Evolutionary conservation across 2,329 filamentous ascomycete species (phyloP).

Genomic region (Acarospora socialis): DNA sequence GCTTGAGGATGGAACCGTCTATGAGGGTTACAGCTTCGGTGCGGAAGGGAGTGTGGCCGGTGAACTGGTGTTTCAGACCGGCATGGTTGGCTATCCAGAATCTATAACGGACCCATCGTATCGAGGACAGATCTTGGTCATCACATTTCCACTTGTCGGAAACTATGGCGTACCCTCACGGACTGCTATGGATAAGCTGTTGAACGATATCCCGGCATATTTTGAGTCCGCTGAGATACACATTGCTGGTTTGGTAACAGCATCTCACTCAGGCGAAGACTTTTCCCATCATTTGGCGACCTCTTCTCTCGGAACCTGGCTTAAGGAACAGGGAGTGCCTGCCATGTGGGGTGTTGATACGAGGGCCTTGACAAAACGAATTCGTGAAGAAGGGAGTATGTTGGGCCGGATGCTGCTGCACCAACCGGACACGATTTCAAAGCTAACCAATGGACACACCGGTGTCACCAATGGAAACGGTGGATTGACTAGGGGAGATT

Average conservation of each 20-base stretch:
- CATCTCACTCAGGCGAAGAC: constrained; percentile 85
- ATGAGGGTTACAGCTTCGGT: constrained; percentile 93
- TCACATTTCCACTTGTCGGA: constrained; percentile 88
- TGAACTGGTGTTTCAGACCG: constrained; percentile 97
- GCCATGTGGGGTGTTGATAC: constrained; percentile 95
- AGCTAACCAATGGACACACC: constrained; percentile 23
- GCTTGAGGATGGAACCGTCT: constrained; percentile 79
- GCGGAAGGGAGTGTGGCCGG: constrained; percentile 87
- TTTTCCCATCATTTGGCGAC: constrained; percentile 87
- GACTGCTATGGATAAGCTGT: constrained; percentile 68
- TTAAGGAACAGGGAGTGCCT: constrained; percentile 88
- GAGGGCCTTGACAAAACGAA: constrained; percentile 81
- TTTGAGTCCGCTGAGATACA: constrained; percentile 92
- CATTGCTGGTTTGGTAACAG: constrained; percentile 78
- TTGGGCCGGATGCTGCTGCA: constrained; percentile 76
- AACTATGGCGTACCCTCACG: constrained; percentile 95
- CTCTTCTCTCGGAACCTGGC: constrained; percentile 84
- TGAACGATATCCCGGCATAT: constrained; percentile 74
- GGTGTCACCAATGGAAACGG: constrained; percentile 25
- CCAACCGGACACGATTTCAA: constrained; percentile 36
- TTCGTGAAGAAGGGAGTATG: constrained; percentile 90
- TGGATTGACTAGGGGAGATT: constrained; percentile 26
- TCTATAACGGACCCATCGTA: constrained; percentile 81
- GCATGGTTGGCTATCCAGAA: constrained; percentile 98
- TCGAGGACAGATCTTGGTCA: constrained; percentile 86